Conservation (phyloP, 768 basidiomycete genomes). For the Collybia nuda region DNA sequence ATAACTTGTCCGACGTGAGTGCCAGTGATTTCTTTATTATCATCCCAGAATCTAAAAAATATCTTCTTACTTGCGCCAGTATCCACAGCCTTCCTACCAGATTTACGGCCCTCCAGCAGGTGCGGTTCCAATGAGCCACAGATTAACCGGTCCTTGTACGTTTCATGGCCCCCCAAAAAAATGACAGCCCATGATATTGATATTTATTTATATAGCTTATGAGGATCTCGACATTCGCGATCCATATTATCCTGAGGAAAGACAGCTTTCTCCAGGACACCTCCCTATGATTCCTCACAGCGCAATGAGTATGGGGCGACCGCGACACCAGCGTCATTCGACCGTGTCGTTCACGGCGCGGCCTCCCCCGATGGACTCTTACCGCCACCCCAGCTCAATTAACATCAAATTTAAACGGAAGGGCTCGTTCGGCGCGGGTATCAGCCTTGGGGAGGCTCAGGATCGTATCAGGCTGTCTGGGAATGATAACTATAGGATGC, state of each 20-base stretch:
- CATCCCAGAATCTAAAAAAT: neutral
- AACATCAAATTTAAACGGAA: conserved; percentile 76
- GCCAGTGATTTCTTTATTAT: no score
- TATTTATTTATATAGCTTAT: conserved; percentile 36
- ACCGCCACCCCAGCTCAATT: conserved; percentile 46
- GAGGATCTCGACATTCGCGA: conserved; percentile 53
- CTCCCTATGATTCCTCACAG: conserved; percentile 30
- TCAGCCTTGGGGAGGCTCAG: conserved; percentile 70
- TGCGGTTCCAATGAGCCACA: conserved; percentile 36
- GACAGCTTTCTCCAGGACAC: conserved; percentile 36
- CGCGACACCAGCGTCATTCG: conserved; percentile 48
- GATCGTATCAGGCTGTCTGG: conserved; percentile 60
- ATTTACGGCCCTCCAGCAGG: conserved; percentile 41
- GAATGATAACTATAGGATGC: conserved; percentile 59
- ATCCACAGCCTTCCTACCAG: conserved; percentile 45
- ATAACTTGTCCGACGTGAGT: conserved; percentile 36
- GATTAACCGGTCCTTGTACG: conserved; percentile 42
- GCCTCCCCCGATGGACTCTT: conserved; percentile 39
- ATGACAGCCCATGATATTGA: neutral
- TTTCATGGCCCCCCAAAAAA: neutral
- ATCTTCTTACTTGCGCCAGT: conserved; percentile 25
- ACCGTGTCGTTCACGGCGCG: conserved; percentile 45
- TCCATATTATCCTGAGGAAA: conserved; percentile 50
- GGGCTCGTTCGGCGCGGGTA: conserved; percentile 61
- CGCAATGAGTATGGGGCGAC: conserved; percentile 26